Conservation (phyloP, 2,329 filamentous ascomycete genomes). For the Fusarium chaquense region DNA sequence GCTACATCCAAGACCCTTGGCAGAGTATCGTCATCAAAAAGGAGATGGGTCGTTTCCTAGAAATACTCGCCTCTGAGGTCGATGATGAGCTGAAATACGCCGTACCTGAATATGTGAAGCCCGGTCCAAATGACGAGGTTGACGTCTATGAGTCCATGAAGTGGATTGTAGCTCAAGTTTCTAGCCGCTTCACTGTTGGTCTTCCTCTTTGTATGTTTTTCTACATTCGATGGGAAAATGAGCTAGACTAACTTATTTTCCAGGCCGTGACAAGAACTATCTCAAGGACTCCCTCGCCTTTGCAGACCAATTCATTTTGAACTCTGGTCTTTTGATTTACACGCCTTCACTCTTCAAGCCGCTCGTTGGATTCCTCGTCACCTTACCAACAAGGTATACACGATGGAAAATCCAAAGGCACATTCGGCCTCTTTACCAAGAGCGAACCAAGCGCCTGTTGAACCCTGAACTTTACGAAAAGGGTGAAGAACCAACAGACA, state of each 20-base stretch:
- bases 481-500: slow-evolving; percentile 18
- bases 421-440: slow-evolving; percentile 19
- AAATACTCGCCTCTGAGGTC: slow-evolving; percentile 50
- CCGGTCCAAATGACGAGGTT: slow-evolving; percentile 47
- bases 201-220: slow-evolving; percentile 47
- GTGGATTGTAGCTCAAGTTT: slow-evolving; percentile 50
- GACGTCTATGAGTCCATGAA: slow-evolving; percentile 47
- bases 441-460: background rate
- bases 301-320: slow-evolving; percentile 50
- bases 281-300: slow-evolving; percentile 48
- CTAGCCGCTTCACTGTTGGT: slow-evolving; percentile 52
- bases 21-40: slow-evolving; percentile 53
- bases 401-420: slow-evolving; percentile 32
- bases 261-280: slow-evolving; percentile 52
- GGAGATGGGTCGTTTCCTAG: slow-evolving; percentile 52
- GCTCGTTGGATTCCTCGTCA: slow-evolving; percentile 48
- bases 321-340: slow-evolving; percentile 50
- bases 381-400: slow-evolving; percentile 28
- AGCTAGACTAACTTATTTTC: background rate
- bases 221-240: accelerated
- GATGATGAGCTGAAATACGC: slow-evolving; percentile 52
- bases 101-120: slow-evolving; percentile 51
- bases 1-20: slow-evolving; percentile 53
- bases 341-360: slow-evolving; percentile 51
- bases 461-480: slow-evolving; percentile 4